These are phyloP conservation scores for Fusarium sp. DNA, from an alignment of 2,329 filamentous ascomycete species.

Conservation along the genomic window DNA sequence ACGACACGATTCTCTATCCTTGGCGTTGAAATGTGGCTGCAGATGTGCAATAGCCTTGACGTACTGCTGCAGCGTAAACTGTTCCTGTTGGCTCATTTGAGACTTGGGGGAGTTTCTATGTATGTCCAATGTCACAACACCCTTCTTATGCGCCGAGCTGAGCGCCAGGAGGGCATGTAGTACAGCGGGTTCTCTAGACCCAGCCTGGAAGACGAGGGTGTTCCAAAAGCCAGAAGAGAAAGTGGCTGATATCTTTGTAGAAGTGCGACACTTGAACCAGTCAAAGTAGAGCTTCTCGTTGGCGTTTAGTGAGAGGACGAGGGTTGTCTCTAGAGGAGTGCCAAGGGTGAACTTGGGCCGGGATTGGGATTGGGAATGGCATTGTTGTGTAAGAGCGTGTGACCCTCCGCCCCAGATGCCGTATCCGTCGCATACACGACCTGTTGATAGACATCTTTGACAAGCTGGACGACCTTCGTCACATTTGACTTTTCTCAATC, in stretches of 20 bases:
- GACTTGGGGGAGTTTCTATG: neutral
- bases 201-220: slow-evolving; percentile 52
- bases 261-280: slow-evolving; percentile 53
- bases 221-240: slow-evolving; percentile 55
- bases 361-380: neutral
- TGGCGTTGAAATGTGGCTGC: slow-evolving; percentile 47
- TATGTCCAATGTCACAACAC: slow-evolving; percentile 5
- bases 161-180: slow-evolving; percentile 56
- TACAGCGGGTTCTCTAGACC: slow-evolving; percentile 52
- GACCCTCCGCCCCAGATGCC: slow-evolving; percentile 39
- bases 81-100: slow-evolving; percentile 27
- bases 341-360: neutral
- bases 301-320: slow-evolving; percentile 3
- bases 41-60: slow-evolving; percentile 53
- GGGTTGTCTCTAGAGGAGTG: slow-evolving; percentile 4
- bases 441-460: slow-evolving; percentile 32
- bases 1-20: slow-evolving; percentile 48
- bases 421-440: slow-evolving; percentile 36
- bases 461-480: slow-evolving; percentile 35
- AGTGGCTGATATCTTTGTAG: slow-evolving; percentile 51
- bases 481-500: slow-evolving; percentile 38
- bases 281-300: slow-evolving; percentile 35
- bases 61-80: slow-evolving; percentile 50
- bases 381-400: neutral
- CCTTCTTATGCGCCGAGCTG: slow-evolving; percentile 50